A percentile compares a stretch with the other conserved stretches of the same genome.
phyloP scores from a whole-genome alignment of 2,329 filamentous ascomycete species.

The Alternaria incomplexa region DNA sequence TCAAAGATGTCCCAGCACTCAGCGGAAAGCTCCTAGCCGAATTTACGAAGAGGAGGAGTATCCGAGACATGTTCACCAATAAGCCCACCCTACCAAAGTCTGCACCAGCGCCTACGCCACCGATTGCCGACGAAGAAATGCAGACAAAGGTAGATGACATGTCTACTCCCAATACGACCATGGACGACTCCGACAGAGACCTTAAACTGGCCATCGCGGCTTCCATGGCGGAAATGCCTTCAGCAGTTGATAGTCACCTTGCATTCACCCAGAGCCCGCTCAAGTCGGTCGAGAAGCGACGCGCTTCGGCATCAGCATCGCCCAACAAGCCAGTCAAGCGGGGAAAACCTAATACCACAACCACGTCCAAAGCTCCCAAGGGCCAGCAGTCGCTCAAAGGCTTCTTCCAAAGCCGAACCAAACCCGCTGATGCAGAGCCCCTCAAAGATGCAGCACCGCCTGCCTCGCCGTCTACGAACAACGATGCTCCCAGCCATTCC shows the following conservation, averaged over 20 bases:
- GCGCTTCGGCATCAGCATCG: slow-evolving; percentile 23
- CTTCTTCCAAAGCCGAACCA: slow-evolving; percentile 67
- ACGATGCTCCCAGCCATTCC: slow-evolving; percentile 3
- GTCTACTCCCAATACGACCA: background rate
- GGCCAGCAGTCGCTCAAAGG: slow-evolving; percentile 72
- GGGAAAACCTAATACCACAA: slow-evolving; percentile 52
- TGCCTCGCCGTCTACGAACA: slow-evolving; percentile 1
- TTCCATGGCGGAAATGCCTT: slow-evolving; percentile 5
- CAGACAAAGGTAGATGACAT: background rate
- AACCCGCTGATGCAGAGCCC: slow-evolving; percentile 11
- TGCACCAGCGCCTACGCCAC: slow-evolving; percentile 4
- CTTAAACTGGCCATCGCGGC: slow-evolving; percentile 6
- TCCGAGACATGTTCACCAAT: slow-evolving; percentile 87
- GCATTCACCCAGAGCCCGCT: slow-evolving; percentile 16
- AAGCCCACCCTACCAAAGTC: slow-evolving; percentile 23
- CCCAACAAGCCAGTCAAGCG: slow-evolving; percentile 53
- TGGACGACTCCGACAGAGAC: slow-evolving; percentile 17
- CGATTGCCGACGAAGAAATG: background rate
- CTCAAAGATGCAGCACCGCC: slow-evolving; percentile 5
- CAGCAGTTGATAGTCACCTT: slow-evolving; percentile 7
- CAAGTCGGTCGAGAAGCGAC: slow-evolving; percentile 41
- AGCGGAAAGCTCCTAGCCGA: slow-evolving; percentile 87
- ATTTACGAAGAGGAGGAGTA: slow-evolving; percentile 82
- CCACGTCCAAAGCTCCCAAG: slow-evolving; percentile 43
- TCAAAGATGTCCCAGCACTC: slow-evolving; percentile 71